Evolutionary conservation across 1,139 yeast genomes (phyloP).

Genomic region (Candida freyschussii): DNA sequence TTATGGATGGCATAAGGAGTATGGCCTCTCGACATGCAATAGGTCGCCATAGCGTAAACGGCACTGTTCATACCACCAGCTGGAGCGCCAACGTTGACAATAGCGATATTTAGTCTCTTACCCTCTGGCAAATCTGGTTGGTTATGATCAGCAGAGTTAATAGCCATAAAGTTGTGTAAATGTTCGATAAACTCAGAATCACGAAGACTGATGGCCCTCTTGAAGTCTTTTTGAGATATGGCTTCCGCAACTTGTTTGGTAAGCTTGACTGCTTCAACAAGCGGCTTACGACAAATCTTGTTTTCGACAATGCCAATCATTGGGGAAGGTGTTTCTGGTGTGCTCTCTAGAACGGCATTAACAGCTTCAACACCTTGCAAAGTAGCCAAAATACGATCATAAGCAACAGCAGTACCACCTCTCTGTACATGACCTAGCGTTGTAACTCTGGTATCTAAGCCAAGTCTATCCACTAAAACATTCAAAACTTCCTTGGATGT

Average conservation of each 20-base stretch:
- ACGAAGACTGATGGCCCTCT: slow-evolving; percentile 78
- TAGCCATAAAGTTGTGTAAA: slow-evolving; percentile 62
- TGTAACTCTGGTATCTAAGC: slow-evolving; percentile 91
- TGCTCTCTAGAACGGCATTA: slow-evolving; percentile 80
- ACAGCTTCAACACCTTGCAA: slow-evolving; percentile 98
- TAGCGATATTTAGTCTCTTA: slow-evolving; percentile 58
- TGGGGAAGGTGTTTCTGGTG: slow-evolving; percentile 92
- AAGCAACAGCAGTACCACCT: slow-evolving; percentile 97
- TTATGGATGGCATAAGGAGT: slow-evolving; percentile 81
- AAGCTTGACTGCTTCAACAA: slow-evolving; percentile 82
- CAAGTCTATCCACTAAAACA: slow-evolving; percentile 67
- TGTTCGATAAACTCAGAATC: slow-evolving; percentile 86
- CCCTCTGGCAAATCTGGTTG: slow-evolving; percentile 45
- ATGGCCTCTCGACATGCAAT: slow-evolving; percentile 89
- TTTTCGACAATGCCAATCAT: slow-evolving; percentile 89
- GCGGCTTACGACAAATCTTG: slow-evolving; percentile 75
- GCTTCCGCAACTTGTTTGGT: slow-evolving; percentile 88
- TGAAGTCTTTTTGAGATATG: slow-evolving; percentile 72
- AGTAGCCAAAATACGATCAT: slow-evolving; percentile 85
- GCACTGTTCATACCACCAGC: slow-evolving; percentile 96
- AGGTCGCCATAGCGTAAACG: slow-evolving; percentile 84
- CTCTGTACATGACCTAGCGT: slow-evolving; percentile 97
- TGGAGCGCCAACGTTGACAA: slow-evolving; percentile 93
- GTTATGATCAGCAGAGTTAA: slow-evolving; percentile 66
- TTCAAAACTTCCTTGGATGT: slow-evolving; percentile 75